Conservation (phyloP, 2,329 filamentous ascomycete genomes). For the Trichoderma asperellum region DNA sequence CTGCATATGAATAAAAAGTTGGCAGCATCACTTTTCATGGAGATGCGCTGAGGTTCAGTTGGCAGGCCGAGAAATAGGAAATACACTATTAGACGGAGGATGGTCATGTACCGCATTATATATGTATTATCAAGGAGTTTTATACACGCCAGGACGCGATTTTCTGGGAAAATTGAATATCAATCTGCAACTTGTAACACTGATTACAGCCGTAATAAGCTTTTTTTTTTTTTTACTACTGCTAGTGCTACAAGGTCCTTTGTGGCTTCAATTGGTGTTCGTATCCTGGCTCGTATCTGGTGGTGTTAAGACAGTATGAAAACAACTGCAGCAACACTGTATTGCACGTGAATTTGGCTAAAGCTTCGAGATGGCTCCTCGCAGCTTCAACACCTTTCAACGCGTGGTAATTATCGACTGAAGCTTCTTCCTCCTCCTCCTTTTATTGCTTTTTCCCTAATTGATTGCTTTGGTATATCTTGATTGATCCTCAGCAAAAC, state of each 20-base stretch:
- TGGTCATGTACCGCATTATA: background rate
- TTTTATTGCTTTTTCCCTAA: background rate
- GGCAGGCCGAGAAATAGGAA: background rate
- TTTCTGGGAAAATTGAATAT: background rate
- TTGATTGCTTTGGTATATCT: background rate
- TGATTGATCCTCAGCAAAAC: constrained; percentile 24
- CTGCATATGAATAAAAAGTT: constrained; percentile 5
- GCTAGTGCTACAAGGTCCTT: too few species aligned
- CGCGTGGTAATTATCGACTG: too few species aligned
- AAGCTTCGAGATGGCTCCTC: background rate
- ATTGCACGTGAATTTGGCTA: constrained; percentile 8
- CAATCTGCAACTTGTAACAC: background rate
- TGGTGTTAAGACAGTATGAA: background rate
- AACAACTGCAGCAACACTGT: background rate
- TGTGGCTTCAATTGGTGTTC: background rate
- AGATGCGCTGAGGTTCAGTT: background rate
- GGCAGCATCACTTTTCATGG: constrained; percentile 3
- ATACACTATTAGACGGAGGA: background rate
- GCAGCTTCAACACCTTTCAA: background rate
- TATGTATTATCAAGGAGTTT: background rate
- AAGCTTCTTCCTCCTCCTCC: background rate
- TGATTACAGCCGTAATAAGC: background rate
- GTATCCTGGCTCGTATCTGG: background rate
- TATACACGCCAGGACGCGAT: background rate
- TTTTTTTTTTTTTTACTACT: background rate